A percentile compares a stretch with the other conserved stretches of the same genome.
Evolutionary conservation across 2,329 filamentous ascomycete species (phyloP).

Genomic region (Sporothrix mexicana): DNA sequence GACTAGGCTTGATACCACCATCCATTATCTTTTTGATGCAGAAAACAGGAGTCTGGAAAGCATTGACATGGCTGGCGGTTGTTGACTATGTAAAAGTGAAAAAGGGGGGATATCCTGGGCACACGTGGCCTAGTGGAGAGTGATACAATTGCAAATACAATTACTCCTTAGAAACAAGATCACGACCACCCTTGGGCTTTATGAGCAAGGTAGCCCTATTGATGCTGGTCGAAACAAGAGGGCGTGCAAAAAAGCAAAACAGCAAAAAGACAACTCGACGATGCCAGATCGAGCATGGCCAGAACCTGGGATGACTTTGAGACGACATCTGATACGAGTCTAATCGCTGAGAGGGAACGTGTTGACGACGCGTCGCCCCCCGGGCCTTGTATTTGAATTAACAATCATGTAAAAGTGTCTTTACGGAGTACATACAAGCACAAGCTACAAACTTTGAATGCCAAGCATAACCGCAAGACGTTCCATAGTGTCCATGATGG

Average conservation of each 20-base stretch:
- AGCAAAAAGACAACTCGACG: background rate
- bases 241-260: background rate
- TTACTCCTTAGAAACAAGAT: background rate
- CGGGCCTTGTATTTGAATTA: background rate
- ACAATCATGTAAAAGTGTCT: background rate
- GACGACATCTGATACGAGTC: conserved; percentile 14
- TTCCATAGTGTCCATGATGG: background rate
- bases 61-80: background rate
- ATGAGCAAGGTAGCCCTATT: background rate
- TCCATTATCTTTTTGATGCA: background rate
- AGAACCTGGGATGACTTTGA: background rate
- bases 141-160: no score
- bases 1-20: background rate
- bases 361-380: background rate
- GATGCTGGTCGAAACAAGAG: conserved; percentile 13
- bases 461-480: background rate
- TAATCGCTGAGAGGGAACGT: background rate
- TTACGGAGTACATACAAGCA: no score
- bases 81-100: background rate
- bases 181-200: background rate
- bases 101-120: background rate
- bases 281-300: conserved; percentile 1
- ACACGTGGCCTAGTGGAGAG: background rate
- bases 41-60: background rate
- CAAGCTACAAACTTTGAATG: background rate